Evolutionary conservation across 176 grass and related monocot genomes (phyloP), one percentile per base, ranked within the genome.

Genomic region (Coix lacrymajobi): DNA sequence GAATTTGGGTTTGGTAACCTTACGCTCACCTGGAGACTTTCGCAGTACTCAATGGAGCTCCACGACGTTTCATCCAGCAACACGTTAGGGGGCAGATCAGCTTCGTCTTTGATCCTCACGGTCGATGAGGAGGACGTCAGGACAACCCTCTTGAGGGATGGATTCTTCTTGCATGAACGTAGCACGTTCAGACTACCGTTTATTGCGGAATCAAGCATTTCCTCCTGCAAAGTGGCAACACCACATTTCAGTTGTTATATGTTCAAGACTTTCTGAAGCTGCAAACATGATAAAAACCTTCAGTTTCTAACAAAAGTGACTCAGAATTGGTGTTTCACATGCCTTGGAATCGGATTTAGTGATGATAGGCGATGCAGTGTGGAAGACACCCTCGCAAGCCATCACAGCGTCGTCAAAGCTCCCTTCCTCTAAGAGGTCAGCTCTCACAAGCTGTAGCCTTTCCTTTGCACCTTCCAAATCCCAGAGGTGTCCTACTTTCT

Each of bases 401-500:
- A 94, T 97, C 32, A 97, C 70, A 24, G 81, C 88, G 74, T 92
- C 85, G 31, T 92, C 95, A 68, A 97, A 97, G 81, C 92, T 94
- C 44, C 95, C 92, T 62, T 97, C 92, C 72, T 92, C 76, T 74
- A 87, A 77, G 20, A 97, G 90, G 84, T 97, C 84, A 78, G 95
- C 92, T 78, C 81, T 69, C 43, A 92, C 90, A 28, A 94, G 81
- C 74, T 93, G 48, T 28, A 97, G 88, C 88, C 95, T 89, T 68
- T 94, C 92, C 78, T 75, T 94, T 24, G 92, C 92, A 70, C 92
- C 90, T 69, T 80, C 79, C 51, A 97, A 61, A 69, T 89, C 80
- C 95, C 88, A 97, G 22, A 97, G 80, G 80, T 91, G 95, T 79
- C 69, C 84, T 80, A 92, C 81, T 79, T 97, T 97, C 85, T 92